phyloP scores from a whole-genome alignment of 345 rosid genomes.

The Moricandia moricandioides region DNA sequence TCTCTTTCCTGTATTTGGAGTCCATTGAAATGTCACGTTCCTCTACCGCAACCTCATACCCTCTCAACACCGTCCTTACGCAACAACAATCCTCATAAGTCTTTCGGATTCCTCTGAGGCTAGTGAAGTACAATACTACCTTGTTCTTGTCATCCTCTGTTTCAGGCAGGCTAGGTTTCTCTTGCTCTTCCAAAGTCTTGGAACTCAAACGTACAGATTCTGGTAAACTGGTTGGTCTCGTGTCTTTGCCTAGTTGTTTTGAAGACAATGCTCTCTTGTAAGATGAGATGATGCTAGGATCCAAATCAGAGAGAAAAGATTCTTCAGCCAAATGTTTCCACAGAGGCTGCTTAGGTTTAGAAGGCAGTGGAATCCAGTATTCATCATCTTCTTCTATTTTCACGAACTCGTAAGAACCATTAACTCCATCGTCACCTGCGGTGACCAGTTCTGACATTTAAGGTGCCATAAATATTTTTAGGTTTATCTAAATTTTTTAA shows the following conservation, averaged over 20 bases:
- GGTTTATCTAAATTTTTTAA: too few relatives aligned
- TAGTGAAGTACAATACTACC: constrained; percentile 67
- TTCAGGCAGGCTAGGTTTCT: constrained; percentile 20
- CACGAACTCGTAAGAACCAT: constrained; percentile 30
- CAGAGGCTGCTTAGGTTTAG: constrained; percentile 42
- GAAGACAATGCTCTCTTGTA: constrained; percentile 65
- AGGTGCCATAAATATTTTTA: too few relatives aligned
- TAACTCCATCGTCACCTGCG: constrained; percentile 10
- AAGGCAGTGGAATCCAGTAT: constrained; percentile 25
- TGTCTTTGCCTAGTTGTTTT: constrained; percentile 40
- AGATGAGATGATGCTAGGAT: constrained; percentile 56
- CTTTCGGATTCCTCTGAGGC: constrained; percentile 78
- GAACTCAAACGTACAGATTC: constrained; percentile 22
- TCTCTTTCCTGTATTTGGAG: constrained; percentile 59
- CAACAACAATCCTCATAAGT: constrained; percentile 77
- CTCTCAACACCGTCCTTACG: constrained; percentile 63
- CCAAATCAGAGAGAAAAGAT: constrained; percentile 56
- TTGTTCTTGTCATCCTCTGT: constrained; percentile 31
- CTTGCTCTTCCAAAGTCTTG: constrained; percentile 13
- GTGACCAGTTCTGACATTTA: not conserved
- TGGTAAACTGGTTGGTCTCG: not conserved
- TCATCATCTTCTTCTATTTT: constrained; percentile 24
- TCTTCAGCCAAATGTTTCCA: constrained; percentile 75
- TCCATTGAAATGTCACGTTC: constrained; percentile 90
- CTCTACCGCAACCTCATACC: constrained; percentile 57